Evolutionary conservation across 2,329 filamentous ascomycete genomes (phyloP).

Genomic region (Gremmenia infestans): DNA sequence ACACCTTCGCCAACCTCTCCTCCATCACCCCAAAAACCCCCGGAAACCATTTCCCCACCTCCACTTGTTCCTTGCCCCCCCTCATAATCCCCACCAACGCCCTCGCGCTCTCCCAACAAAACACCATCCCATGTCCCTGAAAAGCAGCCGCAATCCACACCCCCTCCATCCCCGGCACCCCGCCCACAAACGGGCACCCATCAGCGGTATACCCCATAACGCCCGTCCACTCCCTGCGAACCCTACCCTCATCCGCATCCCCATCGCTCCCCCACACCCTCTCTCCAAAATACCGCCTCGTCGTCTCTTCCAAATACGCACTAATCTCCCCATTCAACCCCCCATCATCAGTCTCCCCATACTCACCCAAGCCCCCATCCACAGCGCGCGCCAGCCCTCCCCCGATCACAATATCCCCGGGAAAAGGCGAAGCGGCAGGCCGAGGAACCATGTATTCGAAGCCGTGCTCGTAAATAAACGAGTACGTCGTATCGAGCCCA

Average conservation of each 20-base stretch:
- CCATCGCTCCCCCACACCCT: slow-evolving; percentile 42
- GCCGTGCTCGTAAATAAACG: slow-evolving; percentile 52
- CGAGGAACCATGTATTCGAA: slow-evolving; percentile 65
- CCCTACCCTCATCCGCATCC: slow-evolving; percentile 25
- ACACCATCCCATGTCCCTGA: slow-evolving; percentile 27
- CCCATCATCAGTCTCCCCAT: slow-evolving; percentile 39
- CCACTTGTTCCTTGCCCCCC: slow-evolving; percentile 3
- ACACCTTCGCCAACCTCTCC: slow-evolving; percentile 38
- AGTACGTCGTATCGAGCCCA: slow-evolving; percentile 33
- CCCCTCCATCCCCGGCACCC: slow-evolving; percentile 37
- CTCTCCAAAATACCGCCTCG: slow-evolving; percentile 29
- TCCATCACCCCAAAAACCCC: slow-evolving; percentile 42
- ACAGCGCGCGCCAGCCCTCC: slow-evolving; percentile 20
- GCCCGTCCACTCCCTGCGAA: slow-evolving; percentile 47
- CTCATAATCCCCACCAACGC: slow-evolving; percentile 19
- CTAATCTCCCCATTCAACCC: slow-evolving; percentile 23
- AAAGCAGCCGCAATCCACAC: slow-evolving; percentile 26
- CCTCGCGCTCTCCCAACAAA: slow-evolving; percentile 21
- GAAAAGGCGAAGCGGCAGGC: slow-evolving; percentile 38
- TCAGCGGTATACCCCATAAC: slow-evolving; percentile 54
- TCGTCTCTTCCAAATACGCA: slow-evolving; percentile 21
- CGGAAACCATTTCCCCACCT: slow-evolving; percentile 16
- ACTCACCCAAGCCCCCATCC: slow-evolving; percentile 32
- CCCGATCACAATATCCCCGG: slow-evolving; percentile 32
- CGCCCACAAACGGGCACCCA: slow-evolving; percentile 47